A percentile compares a stretch with the other conserved stretches of the same genome.
These are phyloP conservation scores for Penicillium digitatum DNA, from an alignment of 2,329 filamentous ascomycete genomes.

Conservation along the genomic window DNA sequence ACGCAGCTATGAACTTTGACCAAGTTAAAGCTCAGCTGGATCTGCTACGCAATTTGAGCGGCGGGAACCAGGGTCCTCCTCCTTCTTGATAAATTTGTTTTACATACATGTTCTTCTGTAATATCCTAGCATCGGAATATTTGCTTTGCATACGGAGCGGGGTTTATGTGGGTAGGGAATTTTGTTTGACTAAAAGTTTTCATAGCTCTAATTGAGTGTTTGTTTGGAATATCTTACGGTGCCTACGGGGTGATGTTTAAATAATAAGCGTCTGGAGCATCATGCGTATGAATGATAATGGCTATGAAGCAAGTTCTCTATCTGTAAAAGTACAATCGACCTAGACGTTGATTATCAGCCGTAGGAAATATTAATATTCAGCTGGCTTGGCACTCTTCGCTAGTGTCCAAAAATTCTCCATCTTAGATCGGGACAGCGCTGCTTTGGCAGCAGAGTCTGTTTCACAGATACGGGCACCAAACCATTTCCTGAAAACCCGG, in stretches of 20 bases:
- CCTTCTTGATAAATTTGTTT: constrained; percentile 20
- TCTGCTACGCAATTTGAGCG: constrained; percentile 37
- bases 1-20: constrained; percentile 36
- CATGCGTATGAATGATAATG: constrained; percentile 3
- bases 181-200: constrained; percentile 8
- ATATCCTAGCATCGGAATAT: constrained; percentile 12
- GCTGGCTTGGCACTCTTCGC: constrained; percentile 62
- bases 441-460: constrained; percentile 86
- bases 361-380: constrained; percentile 20
- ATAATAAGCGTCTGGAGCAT: not conserved
- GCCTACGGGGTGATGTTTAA: not conserved
- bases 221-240: not conserved
- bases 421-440: constrained; percentile 71
- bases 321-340: constrained; percentile 5
- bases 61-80: constrained; percentile 32
- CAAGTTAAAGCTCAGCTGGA: constrained; percentile 44
- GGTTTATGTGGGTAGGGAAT: constrained; percentile 12
- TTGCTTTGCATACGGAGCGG: constrained; percentile 29
- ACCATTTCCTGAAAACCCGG: constrained; percentile 80
- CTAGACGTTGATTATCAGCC: not conserved
- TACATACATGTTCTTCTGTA: constrained; percentile 8
- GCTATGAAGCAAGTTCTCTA: constrained; percentile 5
- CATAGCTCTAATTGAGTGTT: not conserved
- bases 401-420: constrained; percentile 92
- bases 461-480: constrained; percentile 78